Evolutionary conservation across 352 stramenopile genomes (phyloP).

Genomic region (Bremia lactucae): DNA sequence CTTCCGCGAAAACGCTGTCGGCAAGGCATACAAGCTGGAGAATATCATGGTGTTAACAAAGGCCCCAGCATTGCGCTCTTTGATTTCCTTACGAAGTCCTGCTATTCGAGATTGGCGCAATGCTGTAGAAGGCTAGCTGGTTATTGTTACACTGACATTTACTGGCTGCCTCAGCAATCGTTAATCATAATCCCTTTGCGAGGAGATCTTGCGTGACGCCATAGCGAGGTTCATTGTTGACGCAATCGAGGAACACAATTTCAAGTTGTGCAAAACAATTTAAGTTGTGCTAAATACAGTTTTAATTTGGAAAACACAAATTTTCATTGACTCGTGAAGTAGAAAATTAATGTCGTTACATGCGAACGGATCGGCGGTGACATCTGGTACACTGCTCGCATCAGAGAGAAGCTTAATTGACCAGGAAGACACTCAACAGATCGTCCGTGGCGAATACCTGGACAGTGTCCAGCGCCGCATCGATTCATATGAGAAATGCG

Average conservation of each 20-base stretch:
- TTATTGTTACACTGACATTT: background rate
- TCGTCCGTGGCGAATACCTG: constrained; percentile 35
- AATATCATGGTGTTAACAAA: constrained; percentile 29
- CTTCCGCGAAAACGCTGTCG: constrained; percentile 48
- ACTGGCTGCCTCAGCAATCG: constrained; percentile 14
- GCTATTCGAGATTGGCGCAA: constrained; percentile 40
- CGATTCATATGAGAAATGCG: constrained; percentile 59
- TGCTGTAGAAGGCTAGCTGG: constrained; percentile 21
- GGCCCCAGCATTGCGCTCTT: constrained; percentile 38
- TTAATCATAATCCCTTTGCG: constrained; percentile 49
- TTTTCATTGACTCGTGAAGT: constrained; percentile 9
- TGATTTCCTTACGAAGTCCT: constrained; percentile 57
- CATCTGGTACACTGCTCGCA: constrained; percentile 4
- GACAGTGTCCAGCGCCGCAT: constrained; percentile 34
- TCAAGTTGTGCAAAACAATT: no score
- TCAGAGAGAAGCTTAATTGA: constrained; percentile 1
- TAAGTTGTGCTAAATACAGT: background rate
- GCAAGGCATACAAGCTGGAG: constrained; percentile 45
- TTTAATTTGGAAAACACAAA: no score
- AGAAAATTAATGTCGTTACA: constrained; percentile 1
- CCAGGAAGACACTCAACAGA: constrained; percentile 10
- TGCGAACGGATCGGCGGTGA: background rate
- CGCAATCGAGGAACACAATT: background rate
- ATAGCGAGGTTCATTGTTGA: constrained; percentile 5
- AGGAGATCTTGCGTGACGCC: constrained; percentile 65